Conservation (phyloP, 1,284 basidiomycete species). For the Ustilago nuda region DNA sequence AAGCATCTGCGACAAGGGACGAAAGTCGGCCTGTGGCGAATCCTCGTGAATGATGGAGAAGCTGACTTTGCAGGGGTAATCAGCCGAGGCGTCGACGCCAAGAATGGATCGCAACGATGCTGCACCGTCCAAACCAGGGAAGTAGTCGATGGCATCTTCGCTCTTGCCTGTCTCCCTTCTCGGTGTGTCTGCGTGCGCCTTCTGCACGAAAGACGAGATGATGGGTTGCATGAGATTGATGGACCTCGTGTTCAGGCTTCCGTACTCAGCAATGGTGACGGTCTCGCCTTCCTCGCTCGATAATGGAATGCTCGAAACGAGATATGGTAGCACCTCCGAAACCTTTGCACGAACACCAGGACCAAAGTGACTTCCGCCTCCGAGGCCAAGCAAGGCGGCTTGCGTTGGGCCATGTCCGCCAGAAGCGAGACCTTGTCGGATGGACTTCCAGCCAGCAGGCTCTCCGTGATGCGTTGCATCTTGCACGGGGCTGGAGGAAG, state of each 20-base stretch:
- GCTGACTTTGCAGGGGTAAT: constrained; percentile 54
- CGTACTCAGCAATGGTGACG: constrained; percentile 69
- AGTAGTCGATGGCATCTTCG: constrained; percentile 34
- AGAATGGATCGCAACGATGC: constrained; percentile 41
- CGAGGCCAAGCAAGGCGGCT: constrained; percentile 40
- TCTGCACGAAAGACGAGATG: constrained; percentile 62
- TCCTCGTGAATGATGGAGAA: constrained; percentile 70
- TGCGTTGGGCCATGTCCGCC: constrained; percentile 39
- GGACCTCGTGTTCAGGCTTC: constrained; percentile 68
- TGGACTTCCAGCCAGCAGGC: constrained; percentile 38
- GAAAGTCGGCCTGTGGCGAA: constrained; percentile 65
- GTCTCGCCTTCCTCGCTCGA: constrained; percentile 46
- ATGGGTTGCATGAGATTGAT: constrained; percentile 65
- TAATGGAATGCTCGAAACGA: constrained; percentile 59
- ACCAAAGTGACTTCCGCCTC: constrained; percentile 67
- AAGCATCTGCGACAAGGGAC: constrained; percentile 61
- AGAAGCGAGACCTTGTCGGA: constrained; percentile 25
- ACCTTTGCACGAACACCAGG: constrained; percentile 66
- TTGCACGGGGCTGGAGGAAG: constrained; percentile 33
- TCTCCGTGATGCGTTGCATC: constrained; percentile 23
- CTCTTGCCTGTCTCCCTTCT: constrained; percentile 23
- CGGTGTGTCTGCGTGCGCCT: constrained; percentile 32
- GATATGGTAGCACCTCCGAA: constrained; percentile 56
- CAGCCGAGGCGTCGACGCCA: constrained; percentile 30
- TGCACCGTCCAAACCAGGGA: constrained; percentile 34